These are phyloP conservation scores for Scutellaria barbata DNA, from an alignment of 257 asterid species.

Conservation along the genomic window DNA sequence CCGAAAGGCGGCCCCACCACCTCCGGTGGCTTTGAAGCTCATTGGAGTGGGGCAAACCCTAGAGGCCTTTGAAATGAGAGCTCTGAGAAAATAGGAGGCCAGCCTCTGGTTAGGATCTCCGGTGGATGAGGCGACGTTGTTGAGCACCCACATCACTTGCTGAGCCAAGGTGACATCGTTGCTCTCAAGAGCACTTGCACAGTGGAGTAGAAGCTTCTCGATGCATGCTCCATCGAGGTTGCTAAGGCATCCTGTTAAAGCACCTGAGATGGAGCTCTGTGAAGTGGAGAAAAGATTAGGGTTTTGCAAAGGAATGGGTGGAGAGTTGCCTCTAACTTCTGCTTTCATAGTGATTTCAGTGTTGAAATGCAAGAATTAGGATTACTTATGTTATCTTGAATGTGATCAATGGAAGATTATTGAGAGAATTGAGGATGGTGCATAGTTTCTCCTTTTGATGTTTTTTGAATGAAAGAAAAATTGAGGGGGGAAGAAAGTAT, in stretches of 20 bases:
- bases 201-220: constrained; percentile 76
- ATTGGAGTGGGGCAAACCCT: constrained; percentile 59
- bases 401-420: not conserved
- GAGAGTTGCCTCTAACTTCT: constrained; percentile 48
- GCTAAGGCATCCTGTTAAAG: constrained; percentile 56
- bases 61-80: constrained; percentile 64
- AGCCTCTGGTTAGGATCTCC: constrained; percentile 84
- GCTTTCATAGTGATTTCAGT: constrained; percentile 48
- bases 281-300: constrained; percentile 44
- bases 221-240: constrained; percentile 77
- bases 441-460: not conserved
- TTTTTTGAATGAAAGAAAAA: not conserved
- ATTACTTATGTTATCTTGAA: too few species aligned
- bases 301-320: constrained; percentile 46
- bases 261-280: constrained; percentile 52
- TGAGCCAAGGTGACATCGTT: constrained; percentile 82
- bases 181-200: constrained; percentile 68
- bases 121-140: constrained; percentile 70
- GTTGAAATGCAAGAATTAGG: too few species aligned
- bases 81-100: constrained; percentile 65
- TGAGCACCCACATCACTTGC: constrained; percentile 93
- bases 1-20: constrained; percentile 16
- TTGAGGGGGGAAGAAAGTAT: not conserved
- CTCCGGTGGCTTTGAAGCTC: constrained; percentile 25
- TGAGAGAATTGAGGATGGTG: not conserved